Conservation (phyloP, 768 basidiomycete species). For the Boletus sp. region DNA sequence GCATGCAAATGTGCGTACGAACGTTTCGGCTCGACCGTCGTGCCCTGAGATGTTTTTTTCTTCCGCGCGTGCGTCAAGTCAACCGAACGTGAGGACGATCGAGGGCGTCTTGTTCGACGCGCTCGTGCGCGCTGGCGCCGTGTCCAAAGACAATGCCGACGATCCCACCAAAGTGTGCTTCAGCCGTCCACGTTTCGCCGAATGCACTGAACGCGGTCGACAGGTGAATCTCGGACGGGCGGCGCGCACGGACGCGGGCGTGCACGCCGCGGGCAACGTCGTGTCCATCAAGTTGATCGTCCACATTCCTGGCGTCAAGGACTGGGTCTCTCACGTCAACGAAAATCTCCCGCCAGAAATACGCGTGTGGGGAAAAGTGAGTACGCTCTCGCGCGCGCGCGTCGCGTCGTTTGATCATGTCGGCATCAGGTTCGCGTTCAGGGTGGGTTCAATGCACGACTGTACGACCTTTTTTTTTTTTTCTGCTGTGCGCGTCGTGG, state of each 20-base stretch:
- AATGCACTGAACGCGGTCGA: not conserved
- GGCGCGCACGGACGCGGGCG: slow-evolving; percentile 95
- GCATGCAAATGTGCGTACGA: slow-evolving; percentile 90
- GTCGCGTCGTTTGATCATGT: not conserved
- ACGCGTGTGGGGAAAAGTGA: slow-evolving; percentile 85
- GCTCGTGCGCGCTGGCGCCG: slow-evolving; percentile 83
- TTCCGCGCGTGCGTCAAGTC: slow-evolving; percentile 40
- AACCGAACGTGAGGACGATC: slow-evolving; percentile 74
- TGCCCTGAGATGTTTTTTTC: not conserved
- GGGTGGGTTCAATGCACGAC: slow-evolving; percentile 79
- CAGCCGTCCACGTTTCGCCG: not conserved
- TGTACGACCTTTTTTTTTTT: slow-evolving; percentile 39
- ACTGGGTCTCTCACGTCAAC: slow-evolving; percentile 76
- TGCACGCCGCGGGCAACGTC: slow-evolving; percentile 94
- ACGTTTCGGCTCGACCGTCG: no score
- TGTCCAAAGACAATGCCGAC: slow-evolving; percentile 92
- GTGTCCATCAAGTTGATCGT: slow-evolving; percentile 91
- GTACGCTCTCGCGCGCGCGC: slow-evolving; percentile 39
- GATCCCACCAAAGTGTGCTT: slow-evolving; percentile 78
- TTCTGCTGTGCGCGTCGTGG: not conserved
- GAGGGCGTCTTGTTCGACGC: slow-evolving; percentile 89
- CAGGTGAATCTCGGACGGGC: slow-evolving; percentile 85
- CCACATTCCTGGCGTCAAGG: slow-evolving; percentile 64
- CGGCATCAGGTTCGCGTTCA: slow-evolving; percentile 58
- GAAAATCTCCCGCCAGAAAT: slow-evolving; percentile 88